Evolutionary conservation across 306 rosid species (phyloP), one percentile per base, ranked within the genome.

Genomic region (Gleditsia sinensis): DNA sequence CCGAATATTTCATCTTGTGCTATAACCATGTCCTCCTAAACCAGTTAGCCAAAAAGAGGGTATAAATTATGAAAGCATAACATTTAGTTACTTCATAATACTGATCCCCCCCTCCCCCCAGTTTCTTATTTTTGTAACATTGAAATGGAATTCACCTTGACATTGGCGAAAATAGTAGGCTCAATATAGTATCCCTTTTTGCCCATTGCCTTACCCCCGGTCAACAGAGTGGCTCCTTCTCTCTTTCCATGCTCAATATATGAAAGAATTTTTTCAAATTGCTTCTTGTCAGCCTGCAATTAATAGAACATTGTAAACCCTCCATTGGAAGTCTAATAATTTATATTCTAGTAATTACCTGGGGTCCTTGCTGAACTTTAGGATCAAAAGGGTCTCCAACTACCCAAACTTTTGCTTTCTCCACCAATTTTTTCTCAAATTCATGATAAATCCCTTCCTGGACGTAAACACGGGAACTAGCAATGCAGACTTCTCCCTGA

Each of bases 351-450:
- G n/a, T n/a, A n/a, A n/a, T n/a, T 69, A 85, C 97, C 84, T 92
- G 98, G 7, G 98, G 96, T 59, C 98, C 96, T 60, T 92, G 91
- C 12, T 77, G 81, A 56, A 68, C 74, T 61, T 84, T 74, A 19
- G 98, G 92, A 75, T 92, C 92, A 80, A 92, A 92, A 58, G 98
- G 98, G 74, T 92, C 98, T 17, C 96, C 98, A 25, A 92, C 85
- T 3, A 60, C 33, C 94, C 96, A 90, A 19, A 79, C 39, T 25
- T 90, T 85, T 8, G 83, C 87, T 69, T 90, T 90, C 56, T 82
- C 85, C 5, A 59, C 79, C 6, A 92, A 66, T 67, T 81, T 87
- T 69, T 88, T 84, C 63, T 84, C 90, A 42, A 92, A 58, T 74
- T 85, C 88, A 34, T 92, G 88, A 19, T 90, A 92, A 11, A 90